Conservation (phyloP, 2,329 filamentous ascomycete genomes). For the Thermoascus crustaceus region DNA sequence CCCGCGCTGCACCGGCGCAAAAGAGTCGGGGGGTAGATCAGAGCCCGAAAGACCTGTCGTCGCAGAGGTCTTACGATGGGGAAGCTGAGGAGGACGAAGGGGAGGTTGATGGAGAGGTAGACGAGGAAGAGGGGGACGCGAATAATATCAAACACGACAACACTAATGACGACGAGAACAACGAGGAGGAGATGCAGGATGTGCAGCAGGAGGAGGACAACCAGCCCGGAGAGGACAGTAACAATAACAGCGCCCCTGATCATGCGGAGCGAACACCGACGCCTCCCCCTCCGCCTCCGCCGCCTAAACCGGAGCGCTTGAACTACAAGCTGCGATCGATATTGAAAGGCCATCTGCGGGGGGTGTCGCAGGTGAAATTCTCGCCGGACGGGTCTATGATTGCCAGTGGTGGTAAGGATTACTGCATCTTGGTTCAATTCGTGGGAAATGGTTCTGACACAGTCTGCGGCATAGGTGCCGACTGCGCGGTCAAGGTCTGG, state of each 20-base stretch:
- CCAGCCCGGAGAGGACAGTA: constrained; percentile 3
- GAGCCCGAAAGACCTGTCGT: no score
- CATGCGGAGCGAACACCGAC: constrained; percentile 25
- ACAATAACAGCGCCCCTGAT: constrained; percentile 1
- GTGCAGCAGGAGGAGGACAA: constrained; percentile 4
- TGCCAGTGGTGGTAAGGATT: constrained; percentile 62
- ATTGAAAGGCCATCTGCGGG: constrained; percentile 67
- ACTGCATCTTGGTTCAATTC: constrained; percentile 1
- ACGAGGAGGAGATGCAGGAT: constrained; percentile 1
- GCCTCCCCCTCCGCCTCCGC: constrained; percentile 33
- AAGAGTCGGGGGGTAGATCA: no score
- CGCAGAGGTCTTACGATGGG: no score
- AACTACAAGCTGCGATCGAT: constrained; percentile 63
- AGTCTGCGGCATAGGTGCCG: constrained; percentile 50
- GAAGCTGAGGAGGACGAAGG: no score
- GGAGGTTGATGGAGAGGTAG: no score
- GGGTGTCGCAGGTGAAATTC: constrained; percentile 78
- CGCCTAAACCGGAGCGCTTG: constrained; percentile 48
- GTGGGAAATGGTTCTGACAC: constrained; percentile 4
- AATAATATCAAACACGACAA: no score
- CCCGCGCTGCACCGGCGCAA: no score
- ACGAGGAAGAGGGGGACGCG: no score
- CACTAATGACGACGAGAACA: no score
- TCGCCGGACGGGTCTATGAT: constrained; percentile 87
- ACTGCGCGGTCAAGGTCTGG: constrained; percentile 89